Evolutionary conservation across 164 flowering plant genomes (phyloP).

Genomic region (Dillenia suffruticosa): DNA sequence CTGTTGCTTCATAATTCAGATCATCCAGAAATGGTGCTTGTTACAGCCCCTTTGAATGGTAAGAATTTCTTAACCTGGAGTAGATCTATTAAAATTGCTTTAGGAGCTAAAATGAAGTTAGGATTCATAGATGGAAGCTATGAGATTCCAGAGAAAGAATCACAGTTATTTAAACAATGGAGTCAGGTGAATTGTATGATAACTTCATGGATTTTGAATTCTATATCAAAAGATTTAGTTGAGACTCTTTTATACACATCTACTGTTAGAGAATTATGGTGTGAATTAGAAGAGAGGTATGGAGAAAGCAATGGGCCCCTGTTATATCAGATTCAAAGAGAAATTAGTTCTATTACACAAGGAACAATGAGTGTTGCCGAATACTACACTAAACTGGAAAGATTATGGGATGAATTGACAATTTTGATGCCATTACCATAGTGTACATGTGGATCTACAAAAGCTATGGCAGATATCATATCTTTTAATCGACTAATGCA

Average conservation of each 20-base stretch:
- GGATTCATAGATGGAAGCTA: not conserved
- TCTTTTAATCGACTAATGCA: not conserved
- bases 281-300: not conserved
- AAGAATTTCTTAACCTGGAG: not conserved
- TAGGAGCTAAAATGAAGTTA: not conserved
- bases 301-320: not conserved
- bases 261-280: not conserved
- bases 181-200: not conserved
- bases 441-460: not conserved
- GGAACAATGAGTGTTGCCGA: not conserved
- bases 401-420: not conserved
- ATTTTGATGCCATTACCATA: not conserved
- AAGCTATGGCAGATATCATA: not conserved
- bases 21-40: not conserved
- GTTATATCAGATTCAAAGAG: not conserved
- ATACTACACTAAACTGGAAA: not conserved
- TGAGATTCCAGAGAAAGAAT: not conserved
- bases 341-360: not conserved
- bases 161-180: not conserved
- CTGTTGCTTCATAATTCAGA: not conserved
- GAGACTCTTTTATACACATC: not conserved
- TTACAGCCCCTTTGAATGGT: not conserved
- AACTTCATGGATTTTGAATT: not conserved
- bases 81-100: not conserved
- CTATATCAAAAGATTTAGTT: not conserved